Conservation (phyloP, 257 asterid genomes). For the Jaltomata sinuosa region DNA sequence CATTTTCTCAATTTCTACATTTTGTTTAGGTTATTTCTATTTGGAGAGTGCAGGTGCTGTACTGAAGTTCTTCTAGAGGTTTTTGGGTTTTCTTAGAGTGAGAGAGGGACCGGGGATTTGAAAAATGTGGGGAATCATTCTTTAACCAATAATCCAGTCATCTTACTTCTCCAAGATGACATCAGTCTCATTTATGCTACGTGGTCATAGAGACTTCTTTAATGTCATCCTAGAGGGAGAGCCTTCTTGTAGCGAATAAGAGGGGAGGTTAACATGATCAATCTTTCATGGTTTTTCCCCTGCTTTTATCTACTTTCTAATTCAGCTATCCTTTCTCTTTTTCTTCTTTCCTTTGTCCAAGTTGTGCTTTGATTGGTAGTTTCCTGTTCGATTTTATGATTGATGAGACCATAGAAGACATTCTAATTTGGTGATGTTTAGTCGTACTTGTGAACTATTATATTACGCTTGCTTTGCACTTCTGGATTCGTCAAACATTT, state of each 20-base stretch:
- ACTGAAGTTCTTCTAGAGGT: background rate
- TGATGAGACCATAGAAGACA: background rate
- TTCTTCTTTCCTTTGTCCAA: background rate
- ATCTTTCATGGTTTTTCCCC: background rate
- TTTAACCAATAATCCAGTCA: background rate
- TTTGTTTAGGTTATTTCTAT: background rate
- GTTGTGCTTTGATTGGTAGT: background rate
- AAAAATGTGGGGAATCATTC: background rate
- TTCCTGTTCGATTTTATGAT: background rate
- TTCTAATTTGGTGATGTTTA: background rate
- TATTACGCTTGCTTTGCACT: background rate
- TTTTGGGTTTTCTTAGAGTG: background rate
- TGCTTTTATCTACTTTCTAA: background rate
- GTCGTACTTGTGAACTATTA: background rate
- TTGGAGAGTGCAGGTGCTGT: background rate
- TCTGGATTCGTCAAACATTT: background rate
- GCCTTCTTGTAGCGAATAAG: background rate
- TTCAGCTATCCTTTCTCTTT: background rate
- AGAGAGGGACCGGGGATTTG: background rate
- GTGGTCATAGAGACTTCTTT: background rate
- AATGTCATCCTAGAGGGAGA: background rate
- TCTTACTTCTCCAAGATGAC: background rate
- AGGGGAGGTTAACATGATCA: background rate
- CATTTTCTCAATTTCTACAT: background rate
- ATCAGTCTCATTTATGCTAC: background rate